A percentile compares a stretch with the other conserved stretches of the same genome.
These are phyloP conservation scores for Neocatenulostroma microsporum DNA, from an alignment of 2,329 filamentous ascomycete species.

Conservation along the genomic window DNA sequence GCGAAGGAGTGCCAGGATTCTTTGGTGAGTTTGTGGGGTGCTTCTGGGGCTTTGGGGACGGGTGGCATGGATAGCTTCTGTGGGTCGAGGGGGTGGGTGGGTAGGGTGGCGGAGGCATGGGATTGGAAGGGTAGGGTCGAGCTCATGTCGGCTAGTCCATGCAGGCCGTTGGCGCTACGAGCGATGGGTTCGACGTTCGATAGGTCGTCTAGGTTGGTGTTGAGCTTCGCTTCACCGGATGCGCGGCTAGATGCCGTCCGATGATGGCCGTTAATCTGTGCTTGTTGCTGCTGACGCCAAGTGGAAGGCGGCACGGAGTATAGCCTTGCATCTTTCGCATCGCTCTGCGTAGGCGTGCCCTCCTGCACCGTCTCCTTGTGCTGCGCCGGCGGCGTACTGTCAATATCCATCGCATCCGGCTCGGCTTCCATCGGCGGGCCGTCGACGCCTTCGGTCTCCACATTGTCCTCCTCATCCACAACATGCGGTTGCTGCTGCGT, in stretches of 20 bases:
- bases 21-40: conserved; percentile 39
- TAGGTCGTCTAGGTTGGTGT: conserved; percentile 43
- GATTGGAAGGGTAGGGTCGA: conserved; percentile 53
- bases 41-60: conserved; percentile 36
- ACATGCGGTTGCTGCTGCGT: conserved; percentile 22
- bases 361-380: conserved; percentile 10
- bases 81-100: conserved; percentile 33
- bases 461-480: conserved; percentile 24
- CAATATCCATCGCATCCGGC: conserved; percentile 43
- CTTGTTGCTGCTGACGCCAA: conserved; percentile 23
- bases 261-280: conserved; percentile 4
- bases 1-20: conserved; percentile 46
- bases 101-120: conserved; percentile 39
- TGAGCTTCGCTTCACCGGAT: conserved; percentile 9
- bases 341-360: conserved; percentile 5
- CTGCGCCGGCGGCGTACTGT: conserved; percentile 28
- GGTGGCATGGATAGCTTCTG: conserved; percentile 41
- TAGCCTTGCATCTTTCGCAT: conserved; percentile 23
- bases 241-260: conserved; percentile 2
- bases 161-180: conserved; percentile 43
- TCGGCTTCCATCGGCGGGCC: conserved; percentile 6
- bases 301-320: conserved; percentile 26
- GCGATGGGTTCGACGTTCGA: conserved; percentile 38
- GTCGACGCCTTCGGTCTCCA: conserved; percentile 11
- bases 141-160: conserved; percentile 47